Evolutionary conservation across 2,329 filamentous ascomycete species (phyloP).

Genomic region (Zymoseptoria passerinii): DNA sequence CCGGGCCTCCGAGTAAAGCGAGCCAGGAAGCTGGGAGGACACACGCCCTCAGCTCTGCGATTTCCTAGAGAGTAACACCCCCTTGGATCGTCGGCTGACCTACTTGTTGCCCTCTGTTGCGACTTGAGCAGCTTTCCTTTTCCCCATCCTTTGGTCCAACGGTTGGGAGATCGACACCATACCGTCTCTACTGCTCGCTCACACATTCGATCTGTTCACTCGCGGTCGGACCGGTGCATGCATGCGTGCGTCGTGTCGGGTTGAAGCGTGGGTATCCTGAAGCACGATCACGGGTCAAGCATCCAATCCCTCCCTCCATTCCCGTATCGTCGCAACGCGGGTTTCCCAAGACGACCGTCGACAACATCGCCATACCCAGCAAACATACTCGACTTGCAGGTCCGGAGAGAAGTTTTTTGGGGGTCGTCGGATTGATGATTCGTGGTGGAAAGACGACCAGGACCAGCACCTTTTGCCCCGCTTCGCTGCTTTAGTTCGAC

Average conservation of each 20-base stretch:
- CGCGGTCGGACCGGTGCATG: conserved; percentile 14
- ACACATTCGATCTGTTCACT: conserved; percentile 2
- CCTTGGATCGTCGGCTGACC: neutral
- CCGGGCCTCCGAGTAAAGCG: conserved; percentile 25
- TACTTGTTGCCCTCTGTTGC: conserved; percentile 1
- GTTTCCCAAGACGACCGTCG: neutral
- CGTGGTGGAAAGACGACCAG: neutral
- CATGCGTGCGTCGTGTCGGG: conserved; percentile 11
- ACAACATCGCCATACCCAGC: neutral
- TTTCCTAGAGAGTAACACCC: neutral
- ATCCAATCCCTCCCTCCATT: conserved; percentile 2
- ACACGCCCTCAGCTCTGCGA: neutral
- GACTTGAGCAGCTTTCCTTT: neutral
- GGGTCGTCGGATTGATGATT: neutral
- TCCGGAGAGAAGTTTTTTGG: neutral
- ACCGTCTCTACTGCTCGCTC: conserved; percentile 4
- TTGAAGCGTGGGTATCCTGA: conserved; percentile 1
- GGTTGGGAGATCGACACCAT: conserved; percentile 7
- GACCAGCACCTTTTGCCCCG: conserved; percentile 12
- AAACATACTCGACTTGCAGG: neutral
- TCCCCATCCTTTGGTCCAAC: neutral
- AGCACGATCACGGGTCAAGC: neutral
- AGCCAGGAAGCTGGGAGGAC: conserved; percentile 11
- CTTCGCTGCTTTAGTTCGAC: conserved; percentile 22
- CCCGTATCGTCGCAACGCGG: neutral